Evolutionary conservation across 2,329 filamentous ascomycete genomes (phyloP).

Genomic region (Arthrinium phaeospermum): DNA sequence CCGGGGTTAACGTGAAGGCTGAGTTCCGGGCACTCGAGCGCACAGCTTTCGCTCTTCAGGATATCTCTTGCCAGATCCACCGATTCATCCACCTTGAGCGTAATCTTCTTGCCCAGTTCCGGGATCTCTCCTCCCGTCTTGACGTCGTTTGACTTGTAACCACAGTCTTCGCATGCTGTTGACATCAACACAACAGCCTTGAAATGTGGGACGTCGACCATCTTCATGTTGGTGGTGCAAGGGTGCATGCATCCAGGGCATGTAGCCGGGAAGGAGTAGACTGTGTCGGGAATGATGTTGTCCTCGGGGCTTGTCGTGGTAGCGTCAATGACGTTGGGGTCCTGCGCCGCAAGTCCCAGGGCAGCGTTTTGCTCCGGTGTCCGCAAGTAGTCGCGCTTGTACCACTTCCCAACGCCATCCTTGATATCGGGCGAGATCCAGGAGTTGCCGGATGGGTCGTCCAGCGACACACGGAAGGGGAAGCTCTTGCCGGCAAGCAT

Average conservation of each 20-base stretch:
- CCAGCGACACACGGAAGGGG: conserved; percentile 86
- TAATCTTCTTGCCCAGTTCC: conserved; percentile 83
- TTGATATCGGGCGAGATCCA: conserved; percentile 90
- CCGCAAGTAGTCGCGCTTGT: conserved; percentile 81
- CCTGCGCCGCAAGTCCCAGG: conserved; percentile 69
- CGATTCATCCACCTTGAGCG: conserved; percentile 69
- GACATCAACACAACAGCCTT: conserved; percentile 97
- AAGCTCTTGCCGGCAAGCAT: conserved; percentile 81
- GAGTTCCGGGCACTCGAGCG: conserved; percentile 84
- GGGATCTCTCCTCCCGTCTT: conserved; percentile 96
- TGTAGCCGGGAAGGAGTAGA: conserved; percentile 89
- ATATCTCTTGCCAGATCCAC: conserved; percentile 90
- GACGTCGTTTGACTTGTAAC: conserved; percentile 94
- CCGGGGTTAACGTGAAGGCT: conserved; percentile 88
- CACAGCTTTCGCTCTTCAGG: conserved; percentile 93
- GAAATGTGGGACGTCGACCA: conserved; percentile 97
- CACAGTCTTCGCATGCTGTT: conserved; percentile 89
- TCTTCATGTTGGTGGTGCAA: conserved; percentile 96
- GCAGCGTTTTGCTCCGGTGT: conserved; percentile 85
- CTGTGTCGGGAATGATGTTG: conserved; percentile 90
- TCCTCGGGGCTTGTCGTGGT: conserved; percentile 58
- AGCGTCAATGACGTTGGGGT: conserved; percentile 55
- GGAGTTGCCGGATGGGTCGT: conserved; percentile 94
- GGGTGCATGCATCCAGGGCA: conserved; percentile 89
- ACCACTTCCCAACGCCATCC: conserved; percentile 85